Base-by-base conservation (phyloP, 83 land plant species). In the Thuja plicata region DNA sequence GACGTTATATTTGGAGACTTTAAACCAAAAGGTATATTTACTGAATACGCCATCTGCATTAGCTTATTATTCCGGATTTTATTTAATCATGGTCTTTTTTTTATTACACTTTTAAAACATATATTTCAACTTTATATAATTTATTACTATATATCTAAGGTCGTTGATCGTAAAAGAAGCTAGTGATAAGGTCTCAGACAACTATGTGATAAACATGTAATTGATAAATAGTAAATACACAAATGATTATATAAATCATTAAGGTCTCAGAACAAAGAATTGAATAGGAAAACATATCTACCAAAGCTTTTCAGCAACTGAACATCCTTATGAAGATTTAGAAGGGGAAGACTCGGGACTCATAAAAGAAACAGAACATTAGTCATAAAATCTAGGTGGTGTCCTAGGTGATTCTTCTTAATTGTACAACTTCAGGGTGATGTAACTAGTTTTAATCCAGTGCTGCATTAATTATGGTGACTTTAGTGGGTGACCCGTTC, bases 1-100 rank as follows among this genome's bases (percentile, higher is more conserved):
- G 78, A 92, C 97, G 86, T 89, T 97, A 48, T 90, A 89, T 84
- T 55, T 92, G 60, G 96, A 97, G 83, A 50, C 87, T 45, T 66
- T 78, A 15, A 90, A 90, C 48, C 93, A 89, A 60, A 94, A 93
- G 93, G 96, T 94, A 91, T 34, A 21, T 54, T 70, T 40, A 71
- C 12, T 24, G 54, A 19, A 57, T 86, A 30, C 16, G 71, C n/a
- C 73, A 32, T 74, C 41, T 50, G 19, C 19, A 70, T 16, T 43
- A 41, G 76, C 8, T 84, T 84, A 84, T 46, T 52, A 0, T 84
- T 84, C 12, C 7, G 6, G n/a, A 84, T 30, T 84, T 84, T 21
- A 50, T 32, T 82, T 50, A 84, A 45, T 21, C 8, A 52, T 30
- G 37, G 17, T 8, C 34, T 52, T 46, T 13, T 52, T 84, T n/a